Evolutionary conservation across 176 grass and related monocot species (phyloP), one percentile per base, ranked within the genome.

Genomic region (Oryza meyeriana): DNA sequence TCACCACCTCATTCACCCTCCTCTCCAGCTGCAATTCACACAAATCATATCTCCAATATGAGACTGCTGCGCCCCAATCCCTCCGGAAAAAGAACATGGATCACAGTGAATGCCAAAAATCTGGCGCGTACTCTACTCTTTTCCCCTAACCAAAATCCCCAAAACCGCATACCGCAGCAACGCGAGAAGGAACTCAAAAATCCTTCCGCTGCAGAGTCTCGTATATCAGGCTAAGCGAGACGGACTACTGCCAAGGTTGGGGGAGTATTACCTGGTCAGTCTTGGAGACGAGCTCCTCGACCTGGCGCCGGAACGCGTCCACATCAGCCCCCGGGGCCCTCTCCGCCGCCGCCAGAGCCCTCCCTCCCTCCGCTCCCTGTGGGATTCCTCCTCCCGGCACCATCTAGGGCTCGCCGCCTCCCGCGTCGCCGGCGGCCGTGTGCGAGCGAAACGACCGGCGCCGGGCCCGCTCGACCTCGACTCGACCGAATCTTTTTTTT

Each of bases 21-120:
- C 20, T 86, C 86, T 94, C 92, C 76, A 94, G 30, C 92, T 94
- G 86, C 86, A 88, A 34, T 29, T 32, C 30, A 57, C 29, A 83
- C 5, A 33, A 67, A 63, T 29, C n/a, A n/a, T n/a, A n/a, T 48
- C n/a, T 42, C 7, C 2, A 75, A 39, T 29, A 34, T 72, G 17
- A 81, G 74, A 62, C 61, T 26, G 29, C 10, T 4, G 31, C 24
- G 2, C 78, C 35, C 29, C 1, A 72, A 73, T 86, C 72, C 72
- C 17, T 31, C 13, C 1, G 8, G 3, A 1, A 29, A 61, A 73
- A 72, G 0, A 71, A 57, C 39, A 72, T 22, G 24, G 25, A 36
- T 32, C 31, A 3, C 35, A 26, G 18, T 63, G 61, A 72, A 3
- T 35, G 35, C 27, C n/a, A 42, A 7, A n/a, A 44, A n/a, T n/a